phyloP scores from a whole-genome alignment of 2,329 filamentous ascomycete species.

The Cladosporium sp. region DNA sequence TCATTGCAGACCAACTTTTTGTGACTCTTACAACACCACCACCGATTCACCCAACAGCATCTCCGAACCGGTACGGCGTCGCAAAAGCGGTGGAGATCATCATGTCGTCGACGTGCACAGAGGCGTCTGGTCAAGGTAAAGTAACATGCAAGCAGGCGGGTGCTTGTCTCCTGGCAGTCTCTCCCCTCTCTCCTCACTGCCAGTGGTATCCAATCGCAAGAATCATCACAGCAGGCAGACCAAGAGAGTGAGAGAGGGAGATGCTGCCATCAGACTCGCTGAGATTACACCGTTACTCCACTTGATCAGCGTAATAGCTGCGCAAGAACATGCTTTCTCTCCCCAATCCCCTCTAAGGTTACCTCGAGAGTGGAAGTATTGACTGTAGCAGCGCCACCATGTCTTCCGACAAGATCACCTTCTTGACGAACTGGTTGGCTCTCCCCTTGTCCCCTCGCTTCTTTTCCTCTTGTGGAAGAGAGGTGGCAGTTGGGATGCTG shows the following conservation, averaged over 20 bases:
- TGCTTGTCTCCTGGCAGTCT: conserved; percentile 23
- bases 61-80: background rate
- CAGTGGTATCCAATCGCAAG: too few relatives aligned
- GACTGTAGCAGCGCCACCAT: conserved; percentile 52
- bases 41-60: background rate
- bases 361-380: background rate
- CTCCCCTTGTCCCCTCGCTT: background rate
- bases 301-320: conserved; percentile 86
- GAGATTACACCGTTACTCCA: conserved; percentile 72
- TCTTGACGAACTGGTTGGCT: conserved; percentile 72
- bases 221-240: background rate
- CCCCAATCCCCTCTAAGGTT: conserved; percentile 29
- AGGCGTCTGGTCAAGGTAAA: conserved; percentile 38
- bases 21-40: background rate
- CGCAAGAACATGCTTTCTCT: conserved; percentile 76
- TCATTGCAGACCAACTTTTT: background rate
- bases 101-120: conserved; percentile 3
- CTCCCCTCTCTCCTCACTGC: too few relatives aligned
- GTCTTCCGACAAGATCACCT: conserved; percentile 82
- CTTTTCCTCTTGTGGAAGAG: too few relatives aligned
- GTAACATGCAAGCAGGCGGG: conserved; percentile 39
- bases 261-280: conserved; percentile 38
- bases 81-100: background rate
- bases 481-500: background rate
- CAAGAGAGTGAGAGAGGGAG: background rate